Evolutionary conservation across 306 rosid genomes (phyloP).

Genomic region (Macrotyloma uniflorum): DNA sequence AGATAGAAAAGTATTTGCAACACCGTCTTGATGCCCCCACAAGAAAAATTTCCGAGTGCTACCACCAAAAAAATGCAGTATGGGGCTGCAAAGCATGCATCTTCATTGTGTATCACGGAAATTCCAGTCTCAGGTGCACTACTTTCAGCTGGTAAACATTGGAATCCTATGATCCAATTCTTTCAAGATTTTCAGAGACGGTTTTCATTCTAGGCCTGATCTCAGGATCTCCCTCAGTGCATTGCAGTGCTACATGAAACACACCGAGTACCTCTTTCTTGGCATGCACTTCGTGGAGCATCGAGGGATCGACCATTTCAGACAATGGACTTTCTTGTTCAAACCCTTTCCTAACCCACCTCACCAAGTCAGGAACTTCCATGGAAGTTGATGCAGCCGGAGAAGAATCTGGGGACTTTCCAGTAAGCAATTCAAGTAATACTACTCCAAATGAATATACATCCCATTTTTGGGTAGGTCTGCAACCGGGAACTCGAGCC

Average conservation of each 20-base stretch:
- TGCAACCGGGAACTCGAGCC: slow-evolving; percentile 65
- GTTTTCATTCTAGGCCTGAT: slow-evolving; percentile 88
- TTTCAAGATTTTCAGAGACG: slow-evolving; percentile 86
- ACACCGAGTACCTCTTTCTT: slow-evolving; percentile 89
- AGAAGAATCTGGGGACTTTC: slow-evolving; percentile 89
- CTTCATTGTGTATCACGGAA: not conserved
- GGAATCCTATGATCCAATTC: slow-evolving; percentile 51
- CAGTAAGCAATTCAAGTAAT: slow-evolving; percentile 84
- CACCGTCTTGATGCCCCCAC: slow-evolving; percentile 40
- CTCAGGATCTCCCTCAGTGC: slow-evolving; percentile 91
- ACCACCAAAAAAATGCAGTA: slow-evolving; percentile 40
- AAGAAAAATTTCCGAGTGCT: slow-evolving; percentile 39
- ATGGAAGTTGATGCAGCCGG: slow-evolving; percentile 82
- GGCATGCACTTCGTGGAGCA: slow-evolving; percentile 89
- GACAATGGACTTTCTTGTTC: slow-evolving; percentile 89
- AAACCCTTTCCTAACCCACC: slow-evolving; percentile 93
- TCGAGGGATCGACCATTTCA: slow-evolving; percentile 83
- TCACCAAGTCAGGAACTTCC: slow-evolving; percentile 81
- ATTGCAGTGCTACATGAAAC: slow-evolving; percentile 85
- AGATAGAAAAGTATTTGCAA: slow-evolving; percentile 32
- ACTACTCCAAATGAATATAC: slow-evolving; percentile 90
- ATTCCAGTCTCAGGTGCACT: slow-evolving; percentile 31
- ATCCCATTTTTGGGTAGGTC: slow-evolving; percentile 94
- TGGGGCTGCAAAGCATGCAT: slow-evolving; percentile 30
- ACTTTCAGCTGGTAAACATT: slow-evolving; percentile 19